Evolutionary conservation across 345 rosid genomes (phyloP).

Genomic region (Populus nigra): DNA sequence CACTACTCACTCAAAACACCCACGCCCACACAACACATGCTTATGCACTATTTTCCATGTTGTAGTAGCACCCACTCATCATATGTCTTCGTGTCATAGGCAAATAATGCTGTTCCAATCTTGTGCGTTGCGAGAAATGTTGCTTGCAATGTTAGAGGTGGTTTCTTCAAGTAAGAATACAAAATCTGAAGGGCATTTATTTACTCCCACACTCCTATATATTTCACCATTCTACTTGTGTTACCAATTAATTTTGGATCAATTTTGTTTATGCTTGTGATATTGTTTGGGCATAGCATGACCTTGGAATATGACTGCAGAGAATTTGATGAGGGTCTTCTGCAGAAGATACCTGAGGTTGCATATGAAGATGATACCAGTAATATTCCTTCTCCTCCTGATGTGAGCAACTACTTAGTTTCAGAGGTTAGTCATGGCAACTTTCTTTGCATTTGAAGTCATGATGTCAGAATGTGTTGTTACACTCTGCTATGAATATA

Average conservation of each 20-base stretch:
- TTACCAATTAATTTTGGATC: conserved; percentile 10
- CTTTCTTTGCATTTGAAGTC: conserved; percentile 1
- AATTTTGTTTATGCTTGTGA: conserved; percentile 11
- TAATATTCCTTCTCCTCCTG: conserved; percentile 81
- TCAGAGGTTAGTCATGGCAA: conserved; percentile 68
- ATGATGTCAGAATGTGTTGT: background rate
- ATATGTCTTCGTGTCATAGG: conserved; percentile 44
- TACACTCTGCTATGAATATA: background rate
- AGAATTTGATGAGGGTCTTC: conserved; percentile 88
- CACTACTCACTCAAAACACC: background rate
- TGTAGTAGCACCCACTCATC: conserved; percentile 16
- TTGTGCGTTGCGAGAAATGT: conserved; percentile 90
- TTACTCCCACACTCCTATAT: background rate
- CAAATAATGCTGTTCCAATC: conserved; percentile 72
- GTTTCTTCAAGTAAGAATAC: conserved; percentile 81
- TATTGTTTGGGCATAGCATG: conserved; percentile 14
- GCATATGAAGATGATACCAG: conserved; percentile 75
- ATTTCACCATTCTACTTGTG: conserved; percentile 10
- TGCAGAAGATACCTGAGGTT: conserved; percentile 70
- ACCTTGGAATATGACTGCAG: conserved; percentile 46
- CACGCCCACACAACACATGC: background rate
- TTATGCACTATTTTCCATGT: conserved; percentile 1
- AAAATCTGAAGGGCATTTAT: background rate
- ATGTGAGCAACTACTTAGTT: conserved; percentile 88
- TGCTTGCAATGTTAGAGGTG: conserved; percentile 96